phyloP scores from a whole-genome alignment of 2,329 filamentous ascomycete genomes.

The Nemania sp. region DNA sequence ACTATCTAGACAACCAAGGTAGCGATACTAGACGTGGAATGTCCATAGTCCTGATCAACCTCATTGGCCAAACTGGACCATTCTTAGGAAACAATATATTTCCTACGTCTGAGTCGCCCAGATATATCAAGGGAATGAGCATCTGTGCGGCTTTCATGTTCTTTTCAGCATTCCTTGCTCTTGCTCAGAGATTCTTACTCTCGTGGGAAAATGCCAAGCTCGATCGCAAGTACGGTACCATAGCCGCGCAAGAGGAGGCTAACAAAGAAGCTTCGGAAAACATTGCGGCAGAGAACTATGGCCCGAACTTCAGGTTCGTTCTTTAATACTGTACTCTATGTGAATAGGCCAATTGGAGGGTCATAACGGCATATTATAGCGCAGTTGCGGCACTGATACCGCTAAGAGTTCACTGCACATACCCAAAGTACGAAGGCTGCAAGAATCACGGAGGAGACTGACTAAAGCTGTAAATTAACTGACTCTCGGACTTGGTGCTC shows the following conservation, averaged over 20 bases:
- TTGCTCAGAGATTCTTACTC: slow-evolving; percentile 24
- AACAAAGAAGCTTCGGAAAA: slow-evolving; percentile 5
- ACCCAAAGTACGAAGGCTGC: no score
- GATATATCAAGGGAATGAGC: slow-evolving; percentile 33
- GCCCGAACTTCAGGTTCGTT: slow-evolving; percentile 32
- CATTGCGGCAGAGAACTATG: slow-evolving; percentile 30
- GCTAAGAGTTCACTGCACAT: no score
- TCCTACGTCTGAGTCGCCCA: slow-evolving; percentile 23
- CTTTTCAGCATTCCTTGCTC: slow-evolving; percentile 31
- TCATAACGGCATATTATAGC: no score
- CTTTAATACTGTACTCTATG: no score
- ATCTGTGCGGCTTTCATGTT: slow-evolving; percentile 38
- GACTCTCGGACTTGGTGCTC: no score
- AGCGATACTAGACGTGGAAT: slow-evolving; percentile 34
- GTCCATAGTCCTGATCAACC: slow-evolving; percentile 35
- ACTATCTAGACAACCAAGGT: slow-evolving; percentile 38
- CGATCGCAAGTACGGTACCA: slow-evolving; percentile 29
- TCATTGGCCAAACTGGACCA: slow-evolving; percentile 35
- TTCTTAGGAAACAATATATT: slow-evolving; percentile 35
- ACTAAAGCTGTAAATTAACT: no score
- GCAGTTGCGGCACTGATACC: no score
- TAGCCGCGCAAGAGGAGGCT: slow-evolving; percentile 4
- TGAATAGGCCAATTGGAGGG: no score
- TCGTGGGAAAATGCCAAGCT: slow-evolving; percentile 32
- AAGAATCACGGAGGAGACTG: no score